These are phyloP conservation scores for Clonostachys byssicola DNA, from an alignment of 2,329 filamentous ascomycete genomes.

Conservation along the genomic window DNA sequence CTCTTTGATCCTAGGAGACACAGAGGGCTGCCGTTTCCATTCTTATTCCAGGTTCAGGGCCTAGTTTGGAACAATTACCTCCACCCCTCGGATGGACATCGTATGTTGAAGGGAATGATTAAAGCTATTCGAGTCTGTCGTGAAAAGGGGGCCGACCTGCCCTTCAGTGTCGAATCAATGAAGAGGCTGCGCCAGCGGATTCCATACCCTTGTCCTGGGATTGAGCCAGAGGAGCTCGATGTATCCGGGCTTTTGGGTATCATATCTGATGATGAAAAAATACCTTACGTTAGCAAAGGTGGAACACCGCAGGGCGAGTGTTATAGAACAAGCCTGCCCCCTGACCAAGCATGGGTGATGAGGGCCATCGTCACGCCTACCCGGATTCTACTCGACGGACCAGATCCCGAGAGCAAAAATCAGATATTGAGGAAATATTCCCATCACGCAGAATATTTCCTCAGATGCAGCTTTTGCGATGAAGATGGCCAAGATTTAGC, in stretches of 20 bases:
- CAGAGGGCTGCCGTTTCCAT: conserved; percentile 37
- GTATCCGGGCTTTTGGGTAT: conserved; percentile 30
- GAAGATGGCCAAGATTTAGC: conserved; percentile 64
- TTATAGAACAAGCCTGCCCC: conserved; percentile 17
- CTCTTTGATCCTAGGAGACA: conserved; percentile 12
- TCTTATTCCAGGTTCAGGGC: conserved; percentile 59
- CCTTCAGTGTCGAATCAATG: conserved; percentile 49
- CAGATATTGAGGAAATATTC: conserved; percentile 65
- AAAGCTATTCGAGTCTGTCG: conserved; percentile 15
- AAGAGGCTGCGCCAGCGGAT: conserved; percentile 47
- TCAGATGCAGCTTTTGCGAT: conserved; percentile 70
- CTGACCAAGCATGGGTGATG: conserved; percentile 46
- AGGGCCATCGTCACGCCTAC: conserved; percentile 57
- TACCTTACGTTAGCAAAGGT: too few relatives aligned
- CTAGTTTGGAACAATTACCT: conserved; percentile 61
- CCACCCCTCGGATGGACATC: conserved; percentile 44
- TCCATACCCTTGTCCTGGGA: conserved; percentile 47
- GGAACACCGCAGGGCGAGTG: conserved; percentile 8
- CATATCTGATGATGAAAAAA: conserved; percentile 31
- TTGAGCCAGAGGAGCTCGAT: conserved; percentile 34
- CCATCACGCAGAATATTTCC: conserved; percentile 55
- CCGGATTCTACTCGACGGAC: conserved; percentile 51
- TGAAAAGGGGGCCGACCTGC: conserved; percentile 15
- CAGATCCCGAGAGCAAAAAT: conserved; percentile 65
- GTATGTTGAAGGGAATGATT: conserved; percentile 39